Conservation (phyloP, 129 eudicot genomes). For the Flaveria brownii region DNA sequence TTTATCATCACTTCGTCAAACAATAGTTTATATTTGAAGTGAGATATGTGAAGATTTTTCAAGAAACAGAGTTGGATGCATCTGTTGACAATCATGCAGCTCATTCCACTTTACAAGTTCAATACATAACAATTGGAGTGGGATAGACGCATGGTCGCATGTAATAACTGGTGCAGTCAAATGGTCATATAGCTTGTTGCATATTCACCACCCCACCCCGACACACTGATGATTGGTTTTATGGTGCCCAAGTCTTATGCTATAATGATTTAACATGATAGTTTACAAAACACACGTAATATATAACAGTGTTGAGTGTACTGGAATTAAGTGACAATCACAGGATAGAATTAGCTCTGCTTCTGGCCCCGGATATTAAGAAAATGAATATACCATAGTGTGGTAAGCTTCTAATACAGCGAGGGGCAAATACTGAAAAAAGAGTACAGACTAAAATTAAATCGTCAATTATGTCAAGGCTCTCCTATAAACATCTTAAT, state of each 20-base stretch:
- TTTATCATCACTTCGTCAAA: background rate
- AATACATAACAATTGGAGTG: background rate
- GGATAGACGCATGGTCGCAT: background rate
- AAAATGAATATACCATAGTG: background rate
- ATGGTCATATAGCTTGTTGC: background rate
- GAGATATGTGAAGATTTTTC: background rate
- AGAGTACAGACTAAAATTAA: background rate
- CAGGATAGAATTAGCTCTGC: background rate
- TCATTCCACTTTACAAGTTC: background rate
- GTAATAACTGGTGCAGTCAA: background rate
- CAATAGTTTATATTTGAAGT: background rate
- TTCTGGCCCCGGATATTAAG: background rate
- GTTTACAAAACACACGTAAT: background rate
- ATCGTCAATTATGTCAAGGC: background rate
- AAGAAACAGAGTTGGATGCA: constrained; percentile 4
- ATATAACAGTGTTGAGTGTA: background rate
- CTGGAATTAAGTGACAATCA: background rate
- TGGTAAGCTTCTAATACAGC: background rate
- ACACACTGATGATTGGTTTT: background rate
- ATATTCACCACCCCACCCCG: background rate
- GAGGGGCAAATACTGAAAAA: background rate
- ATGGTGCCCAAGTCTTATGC: background rate
- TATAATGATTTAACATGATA: background rate
- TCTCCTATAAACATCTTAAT: background rate
- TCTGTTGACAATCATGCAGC: background rate